Evolutionary conservation across 2,329 filamentous ascomycete species (phyloP).

Genomic region (Colletotrichum spinosum): DNA sequence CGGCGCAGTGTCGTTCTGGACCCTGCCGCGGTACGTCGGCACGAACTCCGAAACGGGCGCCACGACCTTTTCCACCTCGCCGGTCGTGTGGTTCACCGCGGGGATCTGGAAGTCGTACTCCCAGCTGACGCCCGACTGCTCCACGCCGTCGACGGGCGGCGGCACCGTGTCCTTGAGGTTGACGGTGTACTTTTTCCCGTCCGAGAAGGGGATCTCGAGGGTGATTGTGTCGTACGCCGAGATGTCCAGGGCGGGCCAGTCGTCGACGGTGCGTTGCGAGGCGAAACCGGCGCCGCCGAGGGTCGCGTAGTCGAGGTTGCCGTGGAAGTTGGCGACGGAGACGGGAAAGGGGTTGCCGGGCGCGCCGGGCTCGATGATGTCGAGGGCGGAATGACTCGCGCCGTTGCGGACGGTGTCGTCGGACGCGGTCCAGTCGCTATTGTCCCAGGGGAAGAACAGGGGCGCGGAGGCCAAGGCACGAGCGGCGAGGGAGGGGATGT

Average conservation of each 20-base stretch:
- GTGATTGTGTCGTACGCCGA: conserved; percentile 70
- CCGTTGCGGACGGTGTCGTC: conserved; percentile 85
- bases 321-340: conserved; percentile 69
- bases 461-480: conserved; percentile 17
- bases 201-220: conserved; percentile 63
- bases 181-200: conserved; percentile 78
- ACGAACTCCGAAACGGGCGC: conserved; percentile 74
- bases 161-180: conserved; percentile 78
- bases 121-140: conserved; percentile 78
- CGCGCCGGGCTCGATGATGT: conserved; percentile 44
- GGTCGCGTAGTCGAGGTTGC: conserved; percentile 77
- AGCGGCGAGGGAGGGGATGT: conserved; percentile 19
- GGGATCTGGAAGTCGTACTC: conserved; percentile 72
- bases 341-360: conserved; percentile 22
- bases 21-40: conserved; percentile 78
- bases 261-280: conserved; percentile 76
- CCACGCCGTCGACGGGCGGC: conserved; percentile 70
- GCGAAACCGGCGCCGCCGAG: conserved; percentile 87
- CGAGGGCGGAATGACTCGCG: conserved; percentile 66
- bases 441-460: conserved; percentile 65
- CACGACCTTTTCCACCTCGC: conserved; percentile 54
- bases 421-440: conserved; percentile 72
- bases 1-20: conserved; percentile 68
- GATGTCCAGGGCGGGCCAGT: conserved; percentile 71
- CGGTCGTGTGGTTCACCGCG: conserved; percentile 40